These are phyloP conservation scores for Yamadazyma insecticola DNA, from an alignment of 805 yeast genomes.

Conservation along the genomic window DNA sequence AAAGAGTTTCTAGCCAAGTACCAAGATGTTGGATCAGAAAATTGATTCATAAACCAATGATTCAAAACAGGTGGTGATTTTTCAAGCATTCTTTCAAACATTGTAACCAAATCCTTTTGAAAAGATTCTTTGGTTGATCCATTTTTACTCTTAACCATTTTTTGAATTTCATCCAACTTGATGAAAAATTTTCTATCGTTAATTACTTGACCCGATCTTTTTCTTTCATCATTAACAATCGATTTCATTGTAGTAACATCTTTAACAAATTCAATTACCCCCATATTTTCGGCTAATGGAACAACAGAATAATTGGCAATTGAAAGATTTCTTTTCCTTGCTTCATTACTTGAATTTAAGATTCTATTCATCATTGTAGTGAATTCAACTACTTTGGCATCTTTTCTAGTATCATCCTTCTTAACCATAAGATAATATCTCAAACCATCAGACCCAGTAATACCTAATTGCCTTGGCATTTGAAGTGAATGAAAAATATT, in stretches of 20 bases:
- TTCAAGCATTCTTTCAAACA: constrained; percentile 22
- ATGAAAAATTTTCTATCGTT: constrained; percentile 25
- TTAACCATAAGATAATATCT: constrained; percentile 75
- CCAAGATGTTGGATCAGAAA: constrained; percentile 90
- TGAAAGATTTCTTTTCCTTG: constrained; percentile 64
- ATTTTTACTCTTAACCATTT: constrained; percentile 12
- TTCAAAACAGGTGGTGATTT: constrained; percentile 67
- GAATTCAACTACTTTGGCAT: constrained; percentile 88
- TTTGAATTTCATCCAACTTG: constrained; percentile 29
- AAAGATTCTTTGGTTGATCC: constrained; percentile 7
- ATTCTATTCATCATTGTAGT: constrained; percentile 81
- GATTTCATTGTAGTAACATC: constrained; percentile 33
- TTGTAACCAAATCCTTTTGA: constrained; percentile 14
- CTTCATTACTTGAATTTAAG: constrained; percentile 60
- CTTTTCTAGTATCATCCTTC: constrained; percentile 90
- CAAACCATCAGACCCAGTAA: constrained; percentile 76
- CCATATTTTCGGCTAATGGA: constrained; percentile 81
- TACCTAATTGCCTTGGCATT: constrained; percentile 72
- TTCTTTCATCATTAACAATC: constrained; percentile 24
- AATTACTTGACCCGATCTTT: constrained; percentile 18
- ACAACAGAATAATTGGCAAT: constrained; percentile 85
- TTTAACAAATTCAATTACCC: constrained; percentile 67
- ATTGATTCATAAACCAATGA: constrained; percentile 83
- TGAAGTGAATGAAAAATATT: constrained; percentile 77
- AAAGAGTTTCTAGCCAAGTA: constrained; percentile 69